Conservation (phyloP, 2,329 filamentous ascomycete species). For the Hymenoscyphus salicellus region DNA sequence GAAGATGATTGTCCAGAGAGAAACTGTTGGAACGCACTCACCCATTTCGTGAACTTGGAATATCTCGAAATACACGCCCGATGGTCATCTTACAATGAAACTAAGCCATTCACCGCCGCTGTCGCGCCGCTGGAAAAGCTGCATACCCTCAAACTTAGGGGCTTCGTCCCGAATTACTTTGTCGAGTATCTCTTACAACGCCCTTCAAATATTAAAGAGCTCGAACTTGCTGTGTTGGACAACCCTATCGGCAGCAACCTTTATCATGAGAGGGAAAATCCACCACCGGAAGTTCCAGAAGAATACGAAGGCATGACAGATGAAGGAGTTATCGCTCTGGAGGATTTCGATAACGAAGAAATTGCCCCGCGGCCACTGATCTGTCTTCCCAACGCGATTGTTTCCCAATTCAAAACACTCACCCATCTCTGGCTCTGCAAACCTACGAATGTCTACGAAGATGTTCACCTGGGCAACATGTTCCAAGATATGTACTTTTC, state of each 20-base stretch:
- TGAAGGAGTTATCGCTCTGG: too few relatives aligned
- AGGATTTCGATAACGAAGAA: not conserved
- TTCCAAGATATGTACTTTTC: not conserved
- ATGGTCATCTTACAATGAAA: not conserved
- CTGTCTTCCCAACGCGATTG: not conserved
- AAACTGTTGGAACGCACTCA: not conserved
- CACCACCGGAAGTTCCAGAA: not conserved
- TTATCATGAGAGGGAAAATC: not conserved
- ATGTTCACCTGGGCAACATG: not conserved
- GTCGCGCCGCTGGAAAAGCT: not conserved
- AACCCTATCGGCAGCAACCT: not conserved
- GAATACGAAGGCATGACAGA: too few relatives aligned
- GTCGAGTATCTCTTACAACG: not conserved
- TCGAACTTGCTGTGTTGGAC: not conserved
- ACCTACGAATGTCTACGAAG: not conserved
- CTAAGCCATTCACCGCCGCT: not conserved
- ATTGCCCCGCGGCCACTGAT: not conserved
- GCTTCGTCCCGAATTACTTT: not conserved
- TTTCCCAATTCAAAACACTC: not conserved
- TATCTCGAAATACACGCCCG: not conserved
- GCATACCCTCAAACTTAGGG: not conserved
- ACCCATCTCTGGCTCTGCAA: not conserved
- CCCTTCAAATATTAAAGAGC: not conserved
- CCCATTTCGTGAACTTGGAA: not conserved
- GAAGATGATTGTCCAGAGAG: not conserved